Evolutionary conservation across 805 yeast species (phyloP).

Genomic region (Saccharomycopsis babjevae): DNA sequence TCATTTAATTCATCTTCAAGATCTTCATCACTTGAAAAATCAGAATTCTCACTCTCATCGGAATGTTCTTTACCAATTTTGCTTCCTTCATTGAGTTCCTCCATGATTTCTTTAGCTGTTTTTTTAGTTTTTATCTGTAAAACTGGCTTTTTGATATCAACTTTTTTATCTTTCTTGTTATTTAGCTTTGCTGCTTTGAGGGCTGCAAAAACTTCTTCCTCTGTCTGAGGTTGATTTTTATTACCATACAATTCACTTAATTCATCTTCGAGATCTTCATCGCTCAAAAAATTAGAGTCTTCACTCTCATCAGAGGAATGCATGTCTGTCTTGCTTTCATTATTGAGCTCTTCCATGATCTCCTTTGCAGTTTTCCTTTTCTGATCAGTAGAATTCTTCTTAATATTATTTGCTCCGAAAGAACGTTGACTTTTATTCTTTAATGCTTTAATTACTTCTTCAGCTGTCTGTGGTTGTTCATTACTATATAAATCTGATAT

Average conservation of each 20-base stretch:
- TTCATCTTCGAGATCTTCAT: conserved; percentile 20
- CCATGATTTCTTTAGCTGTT: conserved; percentile 18
- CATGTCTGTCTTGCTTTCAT: conserved; percentile 8
- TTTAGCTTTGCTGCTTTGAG: conserved; percentile 32
- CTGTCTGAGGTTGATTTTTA: conserved; percentile 26
- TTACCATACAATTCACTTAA: conserved; percentile 15
- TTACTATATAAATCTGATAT: conserved; percentile 13
- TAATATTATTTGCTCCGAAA: not conserved
- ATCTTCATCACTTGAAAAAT: conserved; percentile 21
- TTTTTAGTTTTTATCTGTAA: conserved; percentile 2
- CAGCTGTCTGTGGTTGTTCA: conserved; percentile 28
- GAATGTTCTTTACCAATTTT: conserved; percentile 21
- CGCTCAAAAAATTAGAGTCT: conserved; percentile 25
- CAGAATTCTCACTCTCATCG: conserved; percentile 26
- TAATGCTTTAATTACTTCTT: conserved; percentile 36
- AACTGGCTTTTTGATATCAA: not conserved
- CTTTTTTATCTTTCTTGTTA: not conserved
- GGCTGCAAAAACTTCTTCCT: conserved; percentile 36
- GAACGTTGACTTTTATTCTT: conserved; percentile 23
- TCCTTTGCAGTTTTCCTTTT: conserved; percentile 5
- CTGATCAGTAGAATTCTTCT: not conserved
- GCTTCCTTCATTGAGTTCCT: conserved; percentile 19
- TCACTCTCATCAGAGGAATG: conserved; percentile 22
- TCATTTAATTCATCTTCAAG: conserved; percentile 17
- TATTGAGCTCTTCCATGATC: conserved; percentile 23